Evolutionary conservation across 441 rosid species (phyloP), one percentile per base, ranked within the genome.

Genomic region (Iberis amara): DNA sequence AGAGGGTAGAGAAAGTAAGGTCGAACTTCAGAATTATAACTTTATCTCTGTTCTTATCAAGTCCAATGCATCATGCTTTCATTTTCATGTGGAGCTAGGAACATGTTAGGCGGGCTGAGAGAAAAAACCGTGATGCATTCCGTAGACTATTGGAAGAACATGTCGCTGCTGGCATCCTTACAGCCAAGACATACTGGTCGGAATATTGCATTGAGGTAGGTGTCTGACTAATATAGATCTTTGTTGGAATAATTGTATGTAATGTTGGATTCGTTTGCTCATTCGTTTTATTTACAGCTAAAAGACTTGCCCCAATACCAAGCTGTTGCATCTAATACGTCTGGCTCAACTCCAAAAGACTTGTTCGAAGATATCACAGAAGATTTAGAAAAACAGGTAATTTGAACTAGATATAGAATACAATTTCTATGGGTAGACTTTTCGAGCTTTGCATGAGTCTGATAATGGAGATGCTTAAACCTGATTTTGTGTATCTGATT

Each of bases 171-270:
- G 95, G 92, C 65, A 68, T 67, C 62, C 84, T 92, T 43, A 89
- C 81, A 5, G 97, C 97, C 48, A 92, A 75, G 73, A 82, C 94
- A 43, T 79, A 72, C 58, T 89, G 99, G 99, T 72, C 57, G 52
- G 95, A 89, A 64, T 92, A 89, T 75, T 86, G 92, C 74, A 40
- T 61, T 52, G 85, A 84, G 97, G 99, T 89, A 84, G 97, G 99
- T 89, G 31, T 61, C 59, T 61, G 31, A 63, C 46, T 32, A 55
- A 8, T 36, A 57, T 45, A 41, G 6, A 33, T 23, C 12, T 37
- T 30, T 55, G 33, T 11, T 50, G 11, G 31, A 53, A 3, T 18
- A 37, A 14, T 24, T 12, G 46, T 27, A 23, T 38, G 24, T 40
- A 1, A 18, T 3, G 8, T 46, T 39, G 32, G 47, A 61, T 56